Conservation (phyloP, 495 filamentous ascomycete species). For the Penicillium daleae region DNA sequence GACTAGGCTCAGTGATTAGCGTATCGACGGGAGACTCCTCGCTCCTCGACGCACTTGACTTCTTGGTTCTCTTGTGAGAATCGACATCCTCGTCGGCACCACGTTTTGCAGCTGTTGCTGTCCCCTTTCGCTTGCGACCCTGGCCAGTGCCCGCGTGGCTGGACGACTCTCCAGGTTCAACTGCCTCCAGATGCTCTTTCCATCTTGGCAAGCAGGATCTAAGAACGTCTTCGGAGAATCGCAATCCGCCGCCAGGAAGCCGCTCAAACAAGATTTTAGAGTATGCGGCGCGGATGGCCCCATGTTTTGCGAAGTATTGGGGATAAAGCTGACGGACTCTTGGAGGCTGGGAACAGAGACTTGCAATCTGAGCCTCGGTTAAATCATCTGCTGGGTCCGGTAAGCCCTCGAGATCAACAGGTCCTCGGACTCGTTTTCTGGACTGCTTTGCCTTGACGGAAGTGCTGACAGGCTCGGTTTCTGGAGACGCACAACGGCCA, state of each 20-base stretch:
- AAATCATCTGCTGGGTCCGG: background rate
- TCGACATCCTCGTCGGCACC: background rate
- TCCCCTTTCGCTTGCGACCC: background rate
- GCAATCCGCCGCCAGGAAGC: background rate
- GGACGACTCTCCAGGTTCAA: background rate
- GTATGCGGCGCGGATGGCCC: conserved; percentile 2
- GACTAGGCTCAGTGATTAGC: background rate
- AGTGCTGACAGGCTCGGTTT: background rate
- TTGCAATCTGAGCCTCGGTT: background rate
- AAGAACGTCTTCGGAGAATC: background rate
- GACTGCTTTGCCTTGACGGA: background rate
- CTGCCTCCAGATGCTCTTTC: background rate
- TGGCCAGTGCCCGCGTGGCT: background rate
- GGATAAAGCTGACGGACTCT: background rate
- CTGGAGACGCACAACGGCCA: background rate
- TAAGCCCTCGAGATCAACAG: background rate
- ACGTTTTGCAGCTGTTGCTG: background rate
- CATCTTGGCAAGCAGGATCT: background rate
- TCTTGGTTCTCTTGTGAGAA: background rate
- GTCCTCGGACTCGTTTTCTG: background rate
- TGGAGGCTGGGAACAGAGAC: background rate
- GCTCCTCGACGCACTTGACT: background rate
- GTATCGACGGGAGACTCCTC: background rate
- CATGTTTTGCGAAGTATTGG: background rate
- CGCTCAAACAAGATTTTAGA: background rate